Evolutionary conservation across 352 stramenopile species (phyloP), one percentile per base, ranked within the genome.

Genomic region (Globisporangium radiosum): DNA sequence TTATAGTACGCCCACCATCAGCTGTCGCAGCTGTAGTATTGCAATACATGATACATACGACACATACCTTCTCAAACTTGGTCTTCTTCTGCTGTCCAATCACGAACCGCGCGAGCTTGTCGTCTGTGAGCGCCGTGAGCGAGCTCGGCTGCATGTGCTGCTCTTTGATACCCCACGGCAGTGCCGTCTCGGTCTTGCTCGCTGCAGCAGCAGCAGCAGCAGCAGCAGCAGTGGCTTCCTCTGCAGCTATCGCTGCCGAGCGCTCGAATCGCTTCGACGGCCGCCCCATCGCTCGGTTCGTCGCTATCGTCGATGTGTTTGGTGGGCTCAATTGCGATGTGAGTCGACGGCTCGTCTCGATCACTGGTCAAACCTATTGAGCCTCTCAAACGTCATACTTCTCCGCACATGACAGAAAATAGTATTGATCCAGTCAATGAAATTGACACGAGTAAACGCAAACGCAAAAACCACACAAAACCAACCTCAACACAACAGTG

Each of bases 51-150:
- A 54, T 8, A 19, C 65, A 52, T 14, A 88, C 81, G 13, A 54
- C 10, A 19, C 65, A 52, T 14, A 88, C 81, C 71, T 90, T 89
- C 56, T 93, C 78, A 56, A 93, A 95, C 72, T 90, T 91, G 69
- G 81, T 92, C 57, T 95, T 95, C 61, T 89, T 90, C 67, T 92
- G 78, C 55, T 78, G 68, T 13, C 83, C 85, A 42, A 95, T 68
- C 44, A 85, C 81, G 51, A 91, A 91, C 10, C 79, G 77, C 68
- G 81, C 81, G 52, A 91, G 66, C 59, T 91, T 91, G 59, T 91
- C 81, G 66, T 91, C 81, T 38, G 81, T 90, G 54, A 91, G 74
- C 43, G 67, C 51, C 45, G 65, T 68, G 38, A 91, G 63, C n/a
- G 81, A 88, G 63, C 75, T 83, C 25, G 78, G 78, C 68, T 91